These are phyloP conservation scores for Davidsoniella australis DNA, from an alignment of 2,329 filamentous ascomycete species.

Conservation along the genomic window DNA sequence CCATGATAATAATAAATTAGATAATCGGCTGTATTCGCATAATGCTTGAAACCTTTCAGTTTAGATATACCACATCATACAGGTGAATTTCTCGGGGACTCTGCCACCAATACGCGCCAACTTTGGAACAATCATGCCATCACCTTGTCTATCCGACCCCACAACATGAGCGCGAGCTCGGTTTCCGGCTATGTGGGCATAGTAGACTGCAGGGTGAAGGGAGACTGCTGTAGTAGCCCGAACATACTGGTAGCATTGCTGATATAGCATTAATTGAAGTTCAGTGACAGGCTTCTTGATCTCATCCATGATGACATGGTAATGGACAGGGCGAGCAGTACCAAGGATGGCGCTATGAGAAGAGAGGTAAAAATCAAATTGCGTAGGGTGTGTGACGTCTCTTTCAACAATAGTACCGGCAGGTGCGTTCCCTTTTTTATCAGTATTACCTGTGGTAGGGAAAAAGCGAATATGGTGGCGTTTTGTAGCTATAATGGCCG, in stretches of 20 bases:
- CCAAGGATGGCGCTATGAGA: slow-evolving; percentile 69
- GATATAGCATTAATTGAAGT: slow-evolving; percentile 78
- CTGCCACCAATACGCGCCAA: slow-evolving; percentile 1
- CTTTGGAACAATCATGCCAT: neutral
- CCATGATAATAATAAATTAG: no score
- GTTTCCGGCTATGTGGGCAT: slow-evolving; percentile 75
- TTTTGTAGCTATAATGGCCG: slow-evolving; percentile 80
- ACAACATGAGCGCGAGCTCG: slow-evolving; percentile 63
- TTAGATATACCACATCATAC: slow-evolving; percentile 30
- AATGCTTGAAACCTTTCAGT: neutral
- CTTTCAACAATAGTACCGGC: slow-evolving; percentile 78
- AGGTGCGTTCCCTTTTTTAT: slow-evolving; percentile 64
- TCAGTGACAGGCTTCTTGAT: slow-evolving; percentile 46
- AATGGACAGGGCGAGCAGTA: slow-evolving; percentile 81
- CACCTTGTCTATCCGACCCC: slow-evolving; percentile 15
- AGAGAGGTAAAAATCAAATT: slow-evolving; percentile 67
- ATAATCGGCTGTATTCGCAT: no score
- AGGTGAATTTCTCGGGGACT: neutral
- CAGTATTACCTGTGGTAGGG: slow-evolving; percentile 39
- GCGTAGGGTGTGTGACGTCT: slow-evolving; percentile 79
- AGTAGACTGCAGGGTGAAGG: slow-evolving; percentile 79
- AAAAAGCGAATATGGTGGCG: slow-evolving; percentile 91
- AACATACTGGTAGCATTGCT: slow-evolving; percentile 86
- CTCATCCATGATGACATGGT: slow-evolving; percentile 78
- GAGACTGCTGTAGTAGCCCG: slow-evolving; percentile 88